phyloP scores from a whole-genome alignment of 2,329 filamentous ascomycete species.

The Leptosphaerulina australis region DNA sequence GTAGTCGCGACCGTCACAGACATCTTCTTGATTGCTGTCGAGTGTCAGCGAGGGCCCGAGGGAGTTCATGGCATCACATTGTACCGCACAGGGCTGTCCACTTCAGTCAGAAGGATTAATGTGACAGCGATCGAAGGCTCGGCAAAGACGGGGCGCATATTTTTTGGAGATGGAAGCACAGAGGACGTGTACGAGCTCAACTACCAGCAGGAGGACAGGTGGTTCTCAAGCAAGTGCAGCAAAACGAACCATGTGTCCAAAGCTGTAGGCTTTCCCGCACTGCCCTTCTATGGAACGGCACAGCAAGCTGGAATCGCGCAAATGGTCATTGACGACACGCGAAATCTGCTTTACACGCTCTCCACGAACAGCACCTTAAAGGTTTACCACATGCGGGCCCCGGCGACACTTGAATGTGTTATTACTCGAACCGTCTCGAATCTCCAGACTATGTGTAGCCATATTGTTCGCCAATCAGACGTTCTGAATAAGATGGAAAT shows the following conservation, averaged over 20 bases:
- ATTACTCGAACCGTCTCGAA: constrained; percentile 61
- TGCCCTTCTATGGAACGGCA: constrained; percentile 35
- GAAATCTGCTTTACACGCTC: constrained; percentile 88
- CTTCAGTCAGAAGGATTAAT: constrained; percentile 75
- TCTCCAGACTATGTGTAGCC: constrained; percentile 74
- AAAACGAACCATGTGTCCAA: constrained; percentile 86
- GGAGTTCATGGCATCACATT: constrained; percentile 76
- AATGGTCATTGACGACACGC: constrained; percentile 85
- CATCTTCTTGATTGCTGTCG: constrained; percentile 84
- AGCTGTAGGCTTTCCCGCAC: constrained; percentile 66
- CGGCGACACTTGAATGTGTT: constrained; percentile 58
- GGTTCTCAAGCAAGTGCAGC: constrained; percentile 87
- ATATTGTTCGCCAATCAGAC: constrained; percentile 77
- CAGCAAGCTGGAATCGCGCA: constrained; percentile 70
- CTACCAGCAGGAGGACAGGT: constrained; percentile 96
- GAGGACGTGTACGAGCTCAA: constrained; percentile 92
- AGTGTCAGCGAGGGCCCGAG: constrained; percentile 65
- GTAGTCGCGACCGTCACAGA: constrained; percentile 87
- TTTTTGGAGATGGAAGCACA: constrained; percentile 81
- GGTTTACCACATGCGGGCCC: constrained; percentile 82
- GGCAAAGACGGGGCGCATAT: constrained; percentile 80
- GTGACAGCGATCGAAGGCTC: constrained; percentile 82
- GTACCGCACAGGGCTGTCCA: constrained; percentile 86
- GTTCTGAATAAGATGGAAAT: constrained; percentile 72
- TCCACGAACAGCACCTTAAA: constrained; percentile 88